phyloP scores from a whole-genome alignment of 768 basidiomycete genomes.

The Hygrophoropsis aurantiaca region DNA sequence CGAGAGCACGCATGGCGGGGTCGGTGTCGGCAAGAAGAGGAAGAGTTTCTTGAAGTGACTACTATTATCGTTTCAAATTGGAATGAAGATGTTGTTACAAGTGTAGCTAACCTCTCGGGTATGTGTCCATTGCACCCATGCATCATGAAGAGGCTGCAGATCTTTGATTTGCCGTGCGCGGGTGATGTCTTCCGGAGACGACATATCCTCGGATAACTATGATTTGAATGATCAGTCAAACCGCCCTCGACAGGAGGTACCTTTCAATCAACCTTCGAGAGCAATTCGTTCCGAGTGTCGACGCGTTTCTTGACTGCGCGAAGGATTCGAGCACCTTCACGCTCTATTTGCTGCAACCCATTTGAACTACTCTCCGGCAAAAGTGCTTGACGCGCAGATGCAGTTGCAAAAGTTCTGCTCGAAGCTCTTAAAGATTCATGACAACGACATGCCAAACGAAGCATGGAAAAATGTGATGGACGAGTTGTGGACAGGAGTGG shows the following conservation, averaged over 20 bases:
- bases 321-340: conserved; percentile 51
- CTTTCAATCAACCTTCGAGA: conserved; percentile 37
- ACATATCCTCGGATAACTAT: conserved; percentile 56
- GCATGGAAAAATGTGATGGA: conserved; percentile 1
- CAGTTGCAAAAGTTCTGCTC: neutral
- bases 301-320: conserved; percentile 54
- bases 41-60: conserved; percentile 67
- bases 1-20: conserved; percentile 70
- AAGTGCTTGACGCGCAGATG: conserved; percentile 5
- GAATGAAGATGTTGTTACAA: conserved; percentile 1
- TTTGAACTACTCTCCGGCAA: conserved; percentile 1
- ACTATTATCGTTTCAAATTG: conserved; percentile 28
- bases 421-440: neutral
- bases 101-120: conserved; percentile 52
- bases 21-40: conserved; percentile 73
- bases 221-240: neutral
- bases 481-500: too few relatives aligned
- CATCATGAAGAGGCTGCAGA: conserved; percentile 60
- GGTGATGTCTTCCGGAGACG: conserved; percentile 55
- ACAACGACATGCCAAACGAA: conserved; percentile 2
- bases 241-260: too few relatives aligned
- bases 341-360: conserved; percentile 29
- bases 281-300: conserved; percentile 45
- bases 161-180: conserved; percentile 66
- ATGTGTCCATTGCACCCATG: conserved; percentile 67